These are phyloP conservation scores for Fraxinus nigra DNA, from an alignment of 305 asterid genomes.

Conservation along the genomic window DNA sequence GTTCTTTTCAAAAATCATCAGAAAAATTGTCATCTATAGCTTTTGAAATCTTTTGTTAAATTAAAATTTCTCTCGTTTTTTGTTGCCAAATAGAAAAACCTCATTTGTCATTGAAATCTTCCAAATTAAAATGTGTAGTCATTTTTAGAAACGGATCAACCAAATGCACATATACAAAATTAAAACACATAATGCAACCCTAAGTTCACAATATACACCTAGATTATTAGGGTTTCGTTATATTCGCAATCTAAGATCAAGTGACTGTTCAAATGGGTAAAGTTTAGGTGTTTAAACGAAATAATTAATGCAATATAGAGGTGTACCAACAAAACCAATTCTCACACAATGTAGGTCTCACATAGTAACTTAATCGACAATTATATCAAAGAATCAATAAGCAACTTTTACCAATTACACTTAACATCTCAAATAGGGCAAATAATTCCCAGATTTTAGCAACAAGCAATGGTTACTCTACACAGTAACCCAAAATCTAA, in stretches of 20 bases:
- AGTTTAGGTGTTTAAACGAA: too few relatives aligned
- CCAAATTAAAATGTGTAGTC: background rate
- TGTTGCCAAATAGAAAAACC: background rate
- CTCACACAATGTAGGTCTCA: too few relatives aligned
- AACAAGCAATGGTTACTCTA: too few relatives aligned
- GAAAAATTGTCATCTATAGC: background rate
- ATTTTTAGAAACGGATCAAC: background rate
- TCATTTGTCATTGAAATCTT: background rate
- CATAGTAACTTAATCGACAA: too few relatives aligned
- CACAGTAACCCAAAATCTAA: too few relatives aligned
- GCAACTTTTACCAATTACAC: too few relatives aligned
- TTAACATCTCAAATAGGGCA: too few relatives aligned
- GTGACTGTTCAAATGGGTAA: background rate
- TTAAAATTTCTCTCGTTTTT: background rate
- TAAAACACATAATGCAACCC: background rate
- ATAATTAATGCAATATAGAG: too few relatives aligned
- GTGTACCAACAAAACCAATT: too few relatives aligned
- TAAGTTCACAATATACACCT: background rate
- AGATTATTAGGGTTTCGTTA: background rate
- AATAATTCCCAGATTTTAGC: too few relatives aligned
- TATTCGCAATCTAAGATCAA: too few relatives aligned
- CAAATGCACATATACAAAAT: background rate
- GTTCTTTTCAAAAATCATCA: background rate
- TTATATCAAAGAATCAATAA: too few relatives aligned
- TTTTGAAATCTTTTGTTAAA: background rate